phyloP scores from a whole-genome alignment of 75 land plant genomes.

The Selaginella moellendorffii region DNA sequence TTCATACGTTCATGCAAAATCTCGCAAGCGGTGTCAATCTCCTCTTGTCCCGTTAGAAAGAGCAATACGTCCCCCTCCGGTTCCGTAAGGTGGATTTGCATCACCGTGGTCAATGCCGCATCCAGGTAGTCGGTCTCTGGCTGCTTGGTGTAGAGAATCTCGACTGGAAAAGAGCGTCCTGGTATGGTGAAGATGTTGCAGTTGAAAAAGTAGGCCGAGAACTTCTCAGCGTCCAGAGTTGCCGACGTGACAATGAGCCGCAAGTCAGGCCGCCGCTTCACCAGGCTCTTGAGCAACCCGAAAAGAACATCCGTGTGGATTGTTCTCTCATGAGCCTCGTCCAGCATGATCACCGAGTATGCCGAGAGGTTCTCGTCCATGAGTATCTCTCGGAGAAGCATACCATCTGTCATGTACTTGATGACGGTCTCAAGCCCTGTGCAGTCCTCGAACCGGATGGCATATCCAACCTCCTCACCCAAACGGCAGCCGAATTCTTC shows the following conservation, averaged over 20 bases:
- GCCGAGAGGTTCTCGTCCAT: not conserved
- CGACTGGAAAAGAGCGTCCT: conserved; percentile 8
- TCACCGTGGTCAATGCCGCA: conserved; percentile 15
- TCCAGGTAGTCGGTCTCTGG: conserved; percentile 23
- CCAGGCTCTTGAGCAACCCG: conserved; percentile 10
- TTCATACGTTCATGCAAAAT: not conserved
- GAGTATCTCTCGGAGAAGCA: too few species aligned
- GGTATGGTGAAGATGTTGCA: conserved; percentile 10
- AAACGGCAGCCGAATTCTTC: not conserved
- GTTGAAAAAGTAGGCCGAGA: conserved; percentile 34
- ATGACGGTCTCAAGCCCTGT: conserved; percentile 2
- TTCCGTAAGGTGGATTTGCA: conserved; percentile 15
- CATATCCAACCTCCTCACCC: conserved; percentile 10
- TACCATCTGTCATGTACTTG: conserved; percentile 11
- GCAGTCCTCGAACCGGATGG: conserved; percentile 8
- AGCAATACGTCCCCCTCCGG: not conserved
- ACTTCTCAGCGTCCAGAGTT: conserved; percentile 94
- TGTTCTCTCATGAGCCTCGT: conserved; percentile 12
- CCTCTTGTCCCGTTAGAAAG: conserved; percentile 3
- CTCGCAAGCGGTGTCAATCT: conserved; percentile 6
- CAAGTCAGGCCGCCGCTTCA: too few species aligned
- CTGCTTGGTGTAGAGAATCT: conserved; percentile 6
- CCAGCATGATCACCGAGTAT: conserved; percentile 9
- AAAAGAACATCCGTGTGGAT: conserved; percentile 9
- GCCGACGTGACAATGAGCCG: conserved; percentile 21